phyloP scores from a whole-genome alignment of 2,329 filamentous ascomycete species.

The Bipolaris bicolor region DNA sequence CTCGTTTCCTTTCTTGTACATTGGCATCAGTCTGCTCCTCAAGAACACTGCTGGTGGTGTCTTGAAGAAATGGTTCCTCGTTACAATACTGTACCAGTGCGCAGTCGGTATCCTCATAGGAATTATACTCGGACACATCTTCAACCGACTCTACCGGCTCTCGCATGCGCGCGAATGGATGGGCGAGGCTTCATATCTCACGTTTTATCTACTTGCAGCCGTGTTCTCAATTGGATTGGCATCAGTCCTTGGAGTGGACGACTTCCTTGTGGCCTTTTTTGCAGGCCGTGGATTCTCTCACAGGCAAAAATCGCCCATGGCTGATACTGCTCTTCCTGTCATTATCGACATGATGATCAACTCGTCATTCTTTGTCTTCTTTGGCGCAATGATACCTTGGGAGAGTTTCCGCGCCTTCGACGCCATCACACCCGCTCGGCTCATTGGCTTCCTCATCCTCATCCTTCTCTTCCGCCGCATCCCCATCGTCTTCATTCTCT shows the following conservation, averaged over 20 bases:
- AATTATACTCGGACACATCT: slow-evolving; percentile 54
- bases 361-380: slow-evolving; percentile 62
- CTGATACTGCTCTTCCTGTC: slow-evolving; percentile 54
- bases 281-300: slow-evolving; percentile 62
- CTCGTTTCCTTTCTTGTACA: slow-evolving; percentile 63
- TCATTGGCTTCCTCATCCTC: slow-evolving; percentile 56
- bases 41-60: slow-evolving; percentile 48
- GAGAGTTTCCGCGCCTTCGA: slow-evolving; percentile 47
- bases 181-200: slow-evolving; percentile 57
- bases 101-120: slow-evolving; percentile 56
- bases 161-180: slow-evolving; percentile 55
- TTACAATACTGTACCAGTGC: slow-evolving; percentile 64
- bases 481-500: slow-evolving; percentile 57
- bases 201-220: slow-evolving; percentile 63
- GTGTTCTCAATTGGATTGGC: slow-evolving; percentile 60
- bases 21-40: slow-evolving; percentile 57
- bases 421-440: slow-evolving; percentile 50
- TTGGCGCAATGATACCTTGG: slow-evolving; percentile 63
- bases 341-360: slow-evolving; percentile 64
- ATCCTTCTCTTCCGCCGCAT: slow-evolving; percentile 60
- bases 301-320: slow-evolving; percentile 59
- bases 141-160: slow-evolving; percentile 58
- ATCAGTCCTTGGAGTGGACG: slow-evolving; percentile 59
- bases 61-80: slow-evolving; percentile 59
- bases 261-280: slow-evolving; percentile 64